phyloP scores from a whole-genome alignment of 306 rosid species.

The Lathyrus sativus region DNA sequence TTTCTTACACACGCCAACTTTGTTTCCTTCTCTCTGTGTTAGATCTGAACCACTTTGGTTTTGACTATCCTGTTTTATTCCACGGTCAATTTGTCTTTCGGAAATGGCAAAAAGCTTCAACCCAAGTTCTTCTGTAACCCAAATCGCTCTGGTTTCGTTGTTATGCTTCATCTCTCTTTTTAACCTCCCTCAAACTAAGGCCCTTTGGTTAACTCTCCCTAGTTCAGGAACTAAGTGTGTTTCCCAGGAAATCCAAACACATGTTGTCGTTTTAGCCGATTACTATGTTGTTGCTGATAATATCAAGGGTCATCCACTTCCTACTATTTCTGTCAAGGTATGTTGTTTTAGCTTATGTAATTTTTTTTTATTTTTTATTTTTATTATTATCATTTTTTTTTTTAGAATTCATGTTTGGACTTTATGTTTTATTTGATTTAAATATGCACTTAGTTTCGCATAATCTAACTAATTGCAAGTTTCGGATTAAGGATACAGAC shows the following conservation, averaged over 20 bases:
- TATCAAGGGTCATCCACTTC: slow-evolving; percentile 29
- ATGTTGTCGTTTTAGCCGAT: slow-evolving; percentile 60
- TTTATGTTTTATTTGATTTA: too few relatives aligned
- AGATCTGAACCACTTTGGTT: slow-evolving; percentile 35
- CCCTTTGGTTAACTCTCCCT: slow-evolving; percentile 51
- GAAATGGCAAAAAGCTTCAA: slow-evolving; percentile 37
- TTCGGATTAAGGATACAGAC: too few relatives aligned
- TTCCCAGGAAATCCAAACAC: slow-evolving; percentile 58
- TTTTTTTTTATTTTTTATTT: too few relatives aligned
- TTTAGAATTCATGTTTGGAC: too few relatives aligned
- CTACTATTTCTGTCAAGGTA: slow-evolving; percentile 52
- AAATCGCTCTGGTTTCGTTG: slow-evolving; percentile 29
- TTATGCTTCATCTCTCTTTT: slow-evolving; percentile 32
- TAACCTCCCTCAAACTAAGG: slow-evolving; percentile 34
- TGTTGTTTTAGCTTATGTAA: neutral
- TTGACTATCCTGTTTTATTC: neutral
- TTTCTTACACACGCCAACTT: too few relatives aligned
- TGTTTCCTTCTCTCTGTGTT: neutral
- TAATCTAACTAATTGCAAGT: too few relatives aligned
- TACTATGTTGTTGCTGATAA: slow-evolving; percentile 55
- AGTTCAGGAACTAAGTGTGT: slow-evolving; percentile 58
- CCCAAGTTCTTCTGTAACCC: slow-evolving; percentile 25
- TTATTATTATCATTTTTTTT: too few relatives aligned
- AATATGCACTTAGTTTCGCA: too few relatives aligned
- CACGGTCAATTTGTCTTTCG: neutral